These are phyloP conservation scores for Zalaria sp. DNA, from an alignment of 2,329 filamentous ascomycete species.

Conservation along the genomic window DNA sequence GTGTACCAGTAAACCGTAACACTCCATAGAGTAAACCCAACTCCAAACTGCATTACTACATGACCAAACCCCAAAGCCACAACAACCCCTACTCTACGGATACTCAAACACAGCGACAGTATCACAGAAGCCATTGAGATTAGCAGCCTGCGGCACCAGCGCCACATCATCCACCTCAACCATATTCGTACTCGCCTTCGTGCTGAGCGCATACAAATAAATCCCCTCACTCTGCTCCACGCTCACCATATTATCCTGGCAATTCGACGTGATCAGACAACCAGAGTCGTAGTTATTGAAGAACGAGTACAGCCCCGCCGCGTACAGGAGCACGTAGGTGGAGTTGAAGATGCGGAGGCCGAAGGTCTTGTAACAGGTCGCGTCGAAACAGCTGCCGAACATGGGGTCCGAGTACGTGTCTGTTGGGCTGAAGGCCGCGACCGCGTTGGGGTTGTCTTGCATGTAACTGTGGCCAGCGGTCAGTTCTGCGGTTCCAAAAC, in stretches of 20 bases:
- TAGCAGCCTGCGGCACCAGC: constrained; percentile 11
- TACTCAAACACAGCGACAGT: constrained; percentile 17
- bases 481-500: not conserved
- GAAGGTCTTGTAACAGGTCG: constrained; percentile 57
- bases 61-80: no score
- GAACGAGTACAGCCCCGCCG: constrained; percentile 67
- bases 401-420: constrained; percentile 50
- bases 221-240: constrained; percentile 34
- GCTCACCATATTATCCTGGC: constrained; percentile 66
- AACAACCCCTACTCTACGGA: constrained; percentile 7
- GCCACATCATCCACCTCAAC: constrained; percentile 13
- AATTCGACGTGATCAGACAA: constrained; percentile 53
- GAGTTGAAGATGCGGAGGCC: constrained; percentile 59
- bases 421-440: constrained; percentile 48
- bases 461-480: constrained; percentile 35
- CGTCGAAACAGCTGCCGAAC: constrained; percentile 45
- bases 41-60: no score
- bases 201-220: constrained; percentile 10
- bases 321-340: constrained; percentile 53
- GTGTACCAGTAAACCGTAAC: no score
- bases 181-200: constrained; percentile 10
- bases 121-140: constrained; percentile 12
- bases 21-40: no score
- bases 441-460: constrained; percentile 67
- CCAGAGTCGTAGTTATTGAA: constrained; percentile 67